Base-by-base conservation (phyloP, 306 rosid genomes). In the Crotalaria pallida region DNA sequence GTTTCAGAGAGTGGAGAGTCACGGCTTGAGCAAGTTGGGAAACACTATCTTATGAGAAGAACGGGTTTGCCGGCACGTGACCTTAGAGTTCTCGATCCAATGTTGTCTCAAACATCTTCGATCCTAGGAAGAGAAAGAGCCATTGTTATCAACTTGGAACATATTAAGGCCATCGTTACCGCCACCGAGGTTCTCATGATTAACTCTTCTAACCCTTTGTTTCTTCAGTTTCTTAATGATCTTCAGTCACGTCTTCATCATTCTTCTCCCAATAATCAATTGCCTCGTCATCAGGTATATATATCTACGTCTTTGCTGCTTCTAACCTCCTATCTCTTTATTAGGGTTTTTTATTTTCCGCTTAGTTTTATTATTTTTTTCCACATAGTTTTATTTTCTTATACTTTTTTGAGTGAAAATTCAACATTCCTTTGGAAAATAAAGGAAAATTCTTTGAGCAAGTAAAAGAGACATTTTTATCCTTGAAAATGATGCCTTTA, bases 51-150 rank as follows among this genome's bases (percentile, higher is more conserved):
- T 55, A 92, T 88, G 96, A 74, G 81, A 6, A 90, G 92, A 7
- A 89, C 96, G 0, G 95, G 98, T 1, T 64, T 92, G 1, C 89
- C 92, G 3, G 95, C 92, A 0, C 90, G 96, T 3, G 95, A 92
- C 44, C 95, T 89, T 6, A 88, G 96, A 40, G 77, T 76, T 5
- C 75, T 92, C 0, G 96, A 92, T 74, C 95, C 96, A 13, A 9
- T 76, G 16, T 67, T 92, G 6, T 87, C 96, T 7, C 81, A 89
- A 50, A 90, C 96, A 0, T 89, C 95, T 1, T 85, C 95, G 1
- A 81, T 92, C 10, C 58, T 92, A 2, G 95, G 95, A 2, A 79
- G 98, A 5, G 96, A 89, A 58, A 72, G 67, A 55, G 90, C 98
- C 9, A 84, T 92, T 18, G 88, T 92, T 18, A 86, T 92, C 16